Evolutionary conservation across 2,329 filamentous ascomycete species (phyloP), one percentile per base, ranked within the genome.

Genomic region (Paraconiothyrium sp.): DNA sequence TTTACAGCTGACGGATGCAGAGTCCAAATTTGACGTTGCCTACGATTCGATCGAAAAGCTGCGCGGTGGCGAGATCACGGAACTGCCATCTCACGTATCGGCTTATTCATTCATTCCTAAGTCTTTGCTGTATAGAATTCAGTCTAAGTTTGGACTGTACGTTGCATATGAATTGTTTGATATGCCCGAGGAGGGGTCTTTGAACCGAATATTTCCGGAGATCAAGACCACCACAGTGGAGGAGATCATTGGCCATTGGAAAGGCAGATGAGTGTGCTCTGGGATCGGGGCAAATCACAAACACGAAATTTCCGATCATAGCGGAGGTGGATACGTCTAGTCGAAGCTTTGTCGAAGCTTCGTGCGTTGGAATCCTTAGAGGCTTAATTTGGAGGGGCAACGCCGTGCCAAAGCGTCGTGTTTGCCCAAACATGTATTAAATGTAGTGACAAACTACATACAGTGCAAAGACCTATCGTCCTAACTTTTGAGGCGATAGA

Each of bases 41-140:
- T 60, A 62, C 39, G 68, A 70, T 41, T 54, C 54, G 1, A 6
- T 70, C 14, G 61, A 65, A 44, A 62, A 44, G 20, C 30, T 70
- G 32, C 34, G 62, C 35, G n/a, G 51, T 20, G 57, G 46, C 3
- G n/a, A 64, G 54, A 56, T 67, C 22, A 67, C 65, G 5, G 65
- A 67, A 55, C 51, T 71, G 13, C 68, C 68, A 5, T 30, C 46
- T 11, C 24, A 62, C 22, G 16, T 30, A 35, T 37, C 58, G 1
- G 9, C 61, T 34, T 66, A 64, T 47, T 41, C 54, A 14, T 62
- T 60, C 35, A 54, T 64, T n/a, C 64, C 64, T 1, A 66, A 64
- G 50, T 37, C 57, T 34, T 24, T 47, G 47, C 34, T 66, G 9
- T 51, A 57, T 22, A 34, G 43, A 20, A 52, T 59, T 10, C 22